Percentiles rank a stretch among this genome's conserved stretches.
Conservation (phyloP, 2,329 filamentous ascomycete genomes). For the Acrocalymma vagum region DNA sequence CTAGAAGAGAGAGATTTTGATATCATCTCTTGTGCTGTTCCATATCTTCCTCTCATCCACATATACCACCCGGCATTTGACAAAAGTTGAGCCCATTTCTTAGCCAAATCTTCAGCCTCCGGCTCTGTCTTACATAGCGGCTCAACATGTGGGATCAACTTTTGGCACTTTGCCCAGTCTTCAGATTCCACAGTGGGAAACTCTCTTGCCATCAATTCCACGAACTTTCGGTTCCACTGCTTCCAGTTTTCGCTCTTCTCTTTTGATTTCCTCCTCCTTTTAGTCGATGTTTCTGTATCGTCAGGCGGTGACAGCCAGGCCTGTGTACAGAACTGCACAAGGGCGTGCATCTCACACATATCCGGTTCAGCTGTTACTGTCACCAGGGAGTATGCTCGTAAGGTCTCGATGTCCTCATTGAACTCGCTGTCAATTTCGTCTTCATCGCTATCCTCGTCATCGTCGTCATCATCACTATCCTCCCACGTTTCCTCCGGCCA, state of each 20-base stretch:
- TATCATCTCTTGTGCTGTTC: conserved; percentile 15
- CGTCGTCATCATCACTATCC: no score
- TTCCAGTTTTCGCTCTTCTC: no score
- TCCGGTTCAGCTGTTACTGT: conserved; percentile 3
- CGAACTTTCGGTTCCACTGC: conserved; percentile 17
- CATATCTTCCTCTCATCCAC: conserved; percentile 11
- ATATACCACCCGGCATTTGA: conserved; percentile 18
- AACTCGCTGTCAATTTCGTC: conserved; percentile 8
- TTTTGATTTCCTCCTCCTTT: no score
- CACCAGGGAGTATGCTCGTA: conserved; percentile 25
- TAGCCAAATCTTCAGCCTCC: conserved; percentile 4
- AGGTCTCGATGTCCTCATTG: conserved; percentile 20
- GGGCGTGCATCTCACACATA: conserved; percentile 19
- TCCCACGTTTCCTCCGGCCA: no score
- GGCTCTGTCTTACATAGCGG: conserved; percentile 11
- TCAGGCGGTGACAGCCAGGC: conserved; percentile 18
- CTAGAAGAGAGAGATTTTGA: conserved; percentile 7
- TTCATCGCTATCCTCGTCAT: conserved; percentile 1
- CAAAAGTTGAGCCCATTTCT: conserved; percentile 18
- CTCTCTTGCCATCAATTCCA: conserved; percentile 16
- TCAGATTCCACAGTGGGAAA: conserved; percentile 16
- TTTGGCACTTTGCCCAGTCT: conserved; percentile 20
- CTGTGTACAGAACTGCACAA: conserved; percentile 25
- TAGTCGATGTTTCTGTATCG: conserved; percentile 9
- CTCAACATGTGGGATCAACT: conserved; percentile 23